These are phyloP conservation scores for Agaricus blazei DNA, from an alignment of 768 basidiomycete species.

Conservation along the genomic window DNA sequence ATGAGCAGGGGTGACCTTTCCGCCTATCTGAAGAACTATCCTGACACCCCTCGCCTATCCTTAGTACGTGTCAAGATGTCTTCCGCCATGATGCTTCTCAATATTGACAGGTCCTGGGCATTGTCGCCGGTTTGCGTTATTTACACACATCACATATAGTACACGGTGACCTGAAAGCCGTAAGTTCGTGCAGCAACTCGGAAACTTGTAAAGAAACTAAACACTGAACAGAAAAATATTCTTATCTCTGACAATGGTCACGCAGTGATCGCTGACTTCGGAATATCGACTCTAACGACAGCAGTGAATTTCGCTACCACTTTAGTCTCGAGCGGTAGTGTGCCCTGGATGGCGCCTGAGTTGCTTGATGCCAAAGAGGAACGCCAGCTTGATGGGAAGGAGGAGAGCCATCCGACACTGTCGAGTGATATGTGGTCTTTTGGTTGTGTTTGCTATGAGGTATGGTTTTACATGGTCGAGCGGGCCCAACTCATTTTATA, in stretches of 20 bases:
- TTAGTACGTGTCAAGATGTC: slow-evolving; percentile 3
- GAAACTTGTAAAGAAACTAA: too few relatives aligned
- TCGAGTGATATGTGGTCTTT: slow-evolving; percentile 5
- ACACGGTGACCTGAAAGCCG: slow-evolving; percentile 19
- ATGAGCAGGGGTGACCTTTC: slow-evolving; percentile 16
- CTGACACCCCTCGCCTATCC: slow-evolving; percentile 6
- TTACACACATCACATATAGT: too few relatives aligned
- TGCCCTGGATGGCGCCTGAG: too few relatives aligned
- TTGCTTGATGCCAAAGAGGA: too few relatives aligned
- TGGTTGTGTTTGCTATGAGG: slow-evolving; percentile 7
- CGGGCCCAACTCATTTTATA: too few relatives aligned
- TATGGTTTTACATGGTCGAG: background rate
- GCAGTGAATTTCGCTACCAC: too few relatives aligned
- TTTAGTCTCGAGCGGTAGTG: too few relatives aligned
- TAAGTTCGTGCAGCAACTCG: background rate
- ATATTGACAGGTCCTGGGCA: too few relatives aligned
- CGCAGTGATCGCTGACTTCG: slow-evolving; percentile 19
- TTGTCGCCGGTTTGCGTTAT: too few relatives aligned
- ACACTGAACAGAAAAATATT: slow-evolving; percentile 13
- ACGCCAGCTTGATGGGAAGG: too few relatives aligned
- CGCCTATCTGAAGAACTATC: slow-evolving; percentile 11
- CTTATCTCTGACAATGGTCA: slow-evolving; percentile 15
- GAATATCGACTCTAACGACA: slow-evolving; percentile 12
- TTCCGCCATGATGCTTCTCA: too few relatives aligned
- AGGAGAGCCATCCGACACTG: too few relatives aligned